These are phyloP conservation scores for Hygrophoropsis aurantiaca DNA, from an alignment of 768 basidiomycete genomes.

Conservation along the genomic window DNA sequence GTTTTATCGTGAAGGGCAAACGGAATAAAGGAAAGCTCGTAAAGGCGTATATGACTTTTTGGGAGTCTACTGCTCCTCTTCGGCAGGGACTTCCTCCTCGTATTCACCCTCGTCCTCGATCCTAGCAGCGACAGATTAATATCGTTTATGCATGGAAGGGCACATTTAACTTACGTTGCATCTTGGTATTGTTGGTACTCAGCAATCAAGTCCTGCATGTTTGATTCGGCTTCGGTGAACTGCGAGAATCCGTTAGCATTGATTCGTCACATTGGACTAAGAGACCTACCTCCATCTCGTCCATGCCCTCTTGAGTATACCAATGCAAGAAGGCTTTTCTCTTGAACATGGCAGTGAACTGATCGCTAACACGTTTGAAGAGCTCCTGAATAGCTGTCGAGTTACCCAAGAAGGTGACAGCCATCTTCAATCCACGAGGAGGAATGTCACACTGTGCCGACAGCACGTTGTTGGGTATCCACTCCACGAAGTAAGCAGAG, in stretches of 20 bases:
- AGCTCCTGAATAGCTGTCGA: constrained; percentile 96
- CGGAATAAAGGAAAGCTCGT: constrained; percentile 10
- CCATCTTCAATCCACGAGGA: constrained; percentile 94
- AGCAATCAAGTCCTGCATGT: constrained; percentile 98
- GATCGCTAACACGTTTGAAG: constrained; percentile 98
- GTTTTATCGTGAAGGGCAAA: constrained; percentile 31
- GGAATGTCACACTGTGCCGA: constrained; percentile 98
- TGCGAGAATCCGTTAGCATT: constrained; percentile 23
- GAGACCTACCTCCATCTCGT: constrained; percentile 80
- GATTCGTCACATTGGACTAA: neutral
- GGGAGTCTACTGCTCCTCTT: constrained; percentile 54
- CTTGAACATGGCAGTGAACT: constrained; percentile 99
- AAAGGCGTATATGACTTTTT: constrained; percentile 19
- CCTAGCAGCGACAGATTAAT: constrained; percentile 38
- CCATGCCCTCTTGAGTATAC: constrained; percentile 99
- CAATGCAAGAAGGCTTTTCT: constrained; percentile 98
- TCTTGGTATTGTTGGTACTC: constrained; percentile 98
- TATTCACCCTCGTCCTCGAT: constrained; percentile 88
- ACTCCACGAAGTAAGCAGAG: constrained; percentile 97
- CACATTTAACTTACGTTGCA: constrained; percentile 78
- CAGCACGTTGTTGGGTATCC: constrained; percentile 99
- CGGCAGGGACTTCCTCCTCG: constrained; percentile 70
- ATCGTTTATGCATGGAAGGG: too few relatives aligned
- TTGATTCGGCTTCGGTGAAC: constrained; percentile 98
- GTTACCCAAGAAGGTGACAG: constrained; percentile 96